These are phyloP conservation scores for Obba rivulosa DNA, from an alignment of 768 basidiomycete genomes.

Conservation along the genomic window DNA sequence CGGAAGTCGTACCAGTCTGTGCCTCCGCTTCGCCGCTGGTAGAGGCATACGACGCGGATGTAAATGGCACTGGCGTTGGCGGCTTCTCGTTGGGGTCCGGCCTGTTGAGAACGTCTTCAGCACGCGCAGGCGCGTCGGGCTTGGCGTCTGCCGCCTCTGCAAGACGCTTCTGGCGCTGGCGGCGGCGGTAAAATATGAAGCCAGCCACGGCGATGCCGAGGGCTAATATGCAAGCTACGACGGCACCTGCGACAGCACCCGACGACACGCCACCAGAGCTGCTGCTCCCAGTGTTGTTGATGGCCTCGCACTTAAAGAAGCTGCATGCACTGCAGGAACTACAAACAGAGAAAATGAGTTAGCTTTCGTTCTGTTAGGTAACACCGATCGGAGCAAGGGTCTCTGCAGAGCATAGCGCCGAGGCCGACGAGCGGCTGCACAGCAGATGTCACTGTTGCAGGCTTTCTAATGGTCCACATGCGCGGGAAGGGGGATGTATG, in stretches of 20 bases:
- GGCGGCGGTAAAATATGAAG: slow-evolving; percentile 65
- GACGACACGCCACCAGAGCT: slow-evolving; percentile 44
- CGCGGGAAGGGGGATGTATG: too few relatives aligned
- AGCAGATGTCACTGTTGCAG: too few relatives aligned
- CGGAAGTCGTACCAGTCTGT: slow-evolving; percentile 25
- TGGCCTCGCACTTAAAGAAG: slow-evolving; percentile 45
- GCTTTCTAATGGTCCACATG: too few relatives aligned
- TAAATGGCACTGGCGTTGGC: slow-evolving; percentile 22
- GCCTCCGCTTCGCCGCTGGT: slow-evolving; percentile 42
- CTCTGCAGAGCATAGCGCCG: too few relatives aligned
- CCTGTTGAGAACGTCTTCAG: slow-evolving; percentile 72
- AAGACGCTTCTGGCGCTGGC: slow-evolving; percentile 35
- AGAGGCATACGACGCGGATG: slow-evolving; percentile 29
- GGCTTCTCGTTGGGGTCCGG: slow-evolving; percentile 78
- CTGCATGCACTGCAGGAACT: slow-evolving; percentile 60
- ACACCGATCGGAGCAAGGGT: too few relatives aligned
- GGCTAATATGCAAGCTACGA: slow-evolving; percentile 60
- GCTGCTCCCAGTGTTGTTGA: slow-evolving; percentile 7
- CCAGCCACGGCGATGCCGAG: slow-evolving; percentile 44
- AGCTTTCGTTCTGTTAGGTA: too few relatives aligned
- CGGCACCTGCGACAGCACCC: slow-evolving; percentile 70
- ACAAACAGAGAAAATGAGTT: too few relatives aligned
- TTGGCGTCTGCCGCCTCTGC: slow-evolving; percentile 25
- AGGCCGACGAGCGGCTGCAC: too few relatives aligned
- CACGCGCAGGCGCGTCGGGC: slow-evolving; percentile 64